Percentiles rank a stretch among this genome's conserved stretches.
These are phyloP conservation scores for Stylosanthes scabra DNA, from an alignment of 331 rosid species.

Conservation along the genomic window DNA sequence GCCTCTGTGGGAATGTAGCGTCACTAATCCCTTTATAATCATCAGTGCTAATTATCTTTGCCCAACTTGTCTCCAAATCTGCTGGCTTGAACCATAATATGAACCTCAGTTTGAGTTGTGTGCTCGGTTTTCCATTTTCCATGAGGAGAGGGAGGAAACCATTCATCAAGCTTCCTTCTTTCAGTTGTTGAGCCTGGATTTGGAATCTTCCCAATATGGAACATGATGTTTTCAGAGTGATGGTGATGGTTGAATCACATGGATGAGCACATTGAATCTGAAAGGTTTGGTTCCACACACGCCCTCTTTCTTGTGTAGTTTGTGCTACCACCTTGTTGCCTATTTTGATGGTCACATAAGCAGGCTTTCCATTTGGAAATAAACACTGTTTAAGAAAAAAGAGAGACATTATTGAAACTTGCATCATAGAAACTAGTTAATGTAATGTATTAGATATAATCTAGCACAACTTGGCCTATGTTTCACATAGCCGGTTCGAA, in stretches of 20 bases:
- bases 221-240: slow-evolving; percentile 73
- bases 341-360: slow-evolving; percentile 75
- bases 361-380: slow-evolving; percentile 60
- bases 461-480: too few species aligned
- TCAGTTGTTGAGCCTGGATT: slow-evolving; percentile 60
- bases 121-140: slow-evolving; percentile 75
- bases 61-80: slow-evolving; percentile 69
- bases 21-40: slow-evolving; percentile 70
- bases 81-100: slow-evolving; percentile 94
- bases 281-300: slow-evolving; percentile 94
- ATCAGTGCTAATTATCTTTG: slow-evolving; percentile 50
- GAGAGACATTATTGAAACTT: not conserved
- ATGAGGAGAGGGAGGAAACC: slow-evolving; percentile 72
- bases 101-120: slow-evolving; percentile 69
- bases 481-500: too few species aligned
- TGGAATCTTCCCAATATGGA: slow-evolving; percentile 68
- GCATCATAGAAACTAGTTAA: too few species aligned
- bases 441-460: too few species aligned
- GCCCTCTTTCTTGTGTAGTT: slow-evolving; percentile 63
- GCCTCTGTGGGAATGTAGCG: slow-evolving; percentile 82
- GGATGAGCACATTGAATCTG: slow-evolving; percentile 83
- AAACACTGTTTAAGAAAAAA: slow-evolving; percentile 65
- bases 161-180: slow-evolving; percentile 67
- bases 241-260: slow-evolving; percentile 57
- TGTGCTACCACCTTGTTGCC: slow-evolving; percentile 64